Evolutionary conservation across 148 eudicot species (phyloP), one percentile per base, ranked within the genome.

Genomic region (Nepenthes gracilis): DNA sequence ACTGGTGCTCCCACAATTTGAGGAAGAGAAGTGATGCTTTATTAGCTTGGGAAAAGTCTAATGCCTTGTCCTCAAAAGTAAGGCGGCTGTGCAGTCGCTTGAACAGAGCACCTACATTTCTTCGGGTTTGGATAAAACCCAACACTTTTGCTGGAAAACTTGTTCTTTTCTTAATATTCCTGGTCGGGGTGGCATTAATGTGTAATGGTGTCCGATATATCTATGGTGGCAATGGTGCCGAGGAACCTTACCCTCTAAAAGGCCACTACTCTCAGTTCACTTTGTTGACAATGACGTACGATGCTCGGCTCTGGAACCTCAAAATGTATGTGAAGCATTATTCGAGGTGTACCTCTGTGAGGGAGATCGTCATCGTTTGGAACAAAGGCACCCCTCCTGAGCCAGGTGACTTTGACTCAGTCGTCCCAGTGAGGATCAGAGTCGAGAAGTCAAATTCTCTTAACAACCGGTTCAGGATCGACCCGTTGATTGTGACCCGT

Each of bases 251-350:
- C 75, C 76, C 81, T 1, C 69, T 75, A 32, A 74, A 80, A 3
- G 83, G 84, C 53, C 85, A 84, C 6, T 82, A 84, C 69, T 93
- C 99, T 4, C 85, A 93, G 71, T 93, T 93, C 74, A 88, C 99
- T 37, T 52, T 93, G 69, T 40, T 93, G 47, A 80, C 96, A 3
- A 88, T 93, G 99, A 88, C 99, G 9, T 93, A 86, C 10, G 99
- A 93, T 33, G 99, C 96, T 58, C 85, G 99, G 50, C 81, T 93
- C 1, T 93, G 95, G 99, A 93, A 93, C 64, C 69, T 93, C 66
- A 81, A 84, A 64, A 77, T 86, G 92, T 88, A 80, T 55, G 65
- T 88, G 15, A 82, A 83, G 66, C 99, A 88, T 71, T 93, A 93
- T 59, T 93, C 99, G 45, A 81, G 86, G 75, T 93, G 99, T 69